Percentiles rank a stretch among this genome's conserved stretches.
Evolutionary conservation across 345 rosid genomes (phyloP).

Genomic region (Lagerstroemia speciosa): DNA sequence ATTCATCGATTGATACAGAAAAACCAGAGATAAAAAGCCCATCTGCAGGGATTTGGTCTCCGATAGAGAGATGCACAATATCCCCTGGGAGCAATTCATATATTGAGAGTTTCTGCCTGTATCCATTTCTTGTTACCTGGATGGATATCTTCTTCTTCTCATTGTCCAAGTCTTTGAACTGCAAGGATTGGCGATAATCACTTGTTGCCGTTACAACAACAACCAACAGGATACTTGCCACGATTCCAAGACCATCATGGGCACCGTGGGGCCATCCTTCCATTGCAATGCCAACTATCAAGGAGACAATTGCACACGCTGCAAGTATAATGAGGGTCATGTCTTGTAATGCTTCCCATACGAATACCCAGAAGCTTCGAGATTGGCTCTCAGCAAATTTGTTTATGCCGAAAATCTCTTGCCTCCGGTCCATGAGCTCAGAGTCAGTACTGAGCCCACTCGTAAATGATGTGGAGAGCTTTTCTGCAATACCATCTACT

Average conservation of each 20-base stretch:
- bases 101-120: slow-evolving; percentile 77
- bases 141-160: slow-evolving; percentile 82
- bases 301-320: slow-evolving; percentile 71
- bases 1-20: slow-evolving; percentile 73
- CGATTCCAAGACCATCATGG: slow-evolving; percentile 91
- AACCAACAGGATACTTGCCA: slow-evolving; percentile 72
- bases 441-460: slow-evolving; percentile 43
- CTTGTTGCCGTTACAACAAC: slow-evolving; percentile 84
- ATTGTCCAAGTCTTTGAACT: slow-evolving; percentile 76
- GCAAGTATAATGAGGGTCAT: slow-evolving; percentile 93
- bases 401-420: slow-evolving; percentile 73
- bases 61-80: slow-evolving; percentile 78
- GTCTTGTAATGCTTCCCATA: slow-evolving; percentile 94
- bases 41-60: slow-evolving; percentile 91
- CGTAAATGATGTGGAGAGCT: slow-evolving; percentile 46
- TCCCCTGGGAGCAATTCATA: slow-evolving; percentile 85
- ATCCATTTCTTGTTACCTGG: slow-evolving; percentile 77
- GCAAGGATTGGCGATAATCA: slow-evolving; percentile 87
- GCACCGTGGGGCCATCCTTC: slow-evolving; percentile 98
- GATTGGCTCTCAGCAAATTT: slow-evolving; percentile 64
- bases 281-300: slow-evolving; percentile 75
- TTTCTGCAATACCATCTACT: slow-evolving; percentile 52
- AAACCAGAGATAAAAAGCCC: slow-evolving; percentile 86
- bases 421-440: slow-evolving; percentile 37
- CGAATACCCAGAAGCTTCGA: slow-evolving; percentile 66